Evolutionary conservation across 2,329 filamentous ascomycete genomes (phyloP), one percentile per base, ranked within the genome.

Genomic region (Verticillium isaacii): DNA sequence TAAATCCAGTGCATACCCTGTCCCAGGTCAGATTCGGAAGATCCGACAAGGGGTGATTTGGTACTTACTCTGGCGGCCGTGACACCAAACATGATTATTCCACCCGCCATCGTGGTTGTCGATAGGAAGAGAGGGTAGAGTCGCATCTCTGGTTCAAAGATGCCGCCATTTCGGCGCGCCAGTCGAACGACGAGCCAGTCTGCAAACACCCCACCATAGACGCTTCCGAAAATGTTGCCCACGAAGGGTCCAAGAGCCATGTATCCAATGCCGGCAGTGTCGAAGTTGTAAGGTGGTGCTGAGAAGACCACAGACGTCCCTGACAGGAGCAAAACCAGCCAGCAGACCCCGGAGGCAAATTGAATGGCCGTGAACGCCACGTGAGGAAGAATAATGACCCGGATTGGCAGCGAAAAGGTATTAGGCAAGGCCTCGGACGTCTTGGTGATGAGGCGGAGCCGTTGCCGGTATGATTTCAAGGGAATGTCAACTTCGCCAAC

Each of bases 111-210:
- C 0, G 70, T 52, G 3, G 77, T 19, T 0, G 71, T 70, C 1
- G 71, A 69, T 3, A 69, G 62, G 6, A 70, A 58, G 0, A 68
- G 61, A 14, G 65, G 64, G 52, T 68, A 86, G 25, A 86, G 68
- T 17, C 84, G 75, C 81, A 83, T 84, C 70, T 86, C 83, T 0
- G 83, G 74, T 1, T 78, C 72, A 36, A 79, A 76, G 7, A 78
- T 65, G 32, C 75, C 75, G 17, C 70, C 70, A 62, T 82, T 81
- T 57, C 70, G 73, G 65, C 73, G 77, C 1, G 80, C 76, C 37
- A 85, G 67, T 45, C 68, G 69, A n/a, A 73, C 62, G n/a, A 85
- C 75, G 15, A 86, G 74, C 60, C 69, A 72, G 68, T 86, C 84
- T 66, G 74, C 74, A 2, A 78, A 54, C 2, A 73, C 69, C 0